Evolutionary conservation across 495 filamentous ascomycete species (phyloP), one percentile per base, ranked within the genome.

Genomic region (Parmelia sp.): DNA sequence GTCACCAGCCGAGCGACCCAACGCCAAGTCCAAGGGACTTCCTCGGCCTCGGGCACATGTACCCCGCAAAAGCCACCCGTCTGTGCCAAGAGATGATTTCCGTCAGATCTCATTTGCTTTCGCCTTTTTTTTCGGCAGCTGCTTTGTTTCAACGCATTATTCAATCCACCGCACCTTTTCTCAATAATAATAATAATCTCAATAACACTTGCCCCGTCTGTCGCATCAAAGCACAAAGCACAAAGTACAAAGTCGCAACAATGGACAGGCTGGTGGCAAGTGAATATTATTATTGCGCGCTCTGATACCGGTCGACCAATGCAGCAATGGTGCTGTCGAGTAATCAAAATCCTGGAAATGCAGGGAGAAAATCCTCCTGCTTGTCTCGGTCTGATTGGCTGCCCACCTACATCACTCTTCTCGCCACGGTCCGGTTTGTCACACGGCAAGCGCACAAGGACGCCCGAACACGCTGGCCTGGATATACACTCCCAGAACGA

Each of bases 61-160:
- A 64, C 62, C 62, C 62, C 62, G 62, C 62, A 64, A 59, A 64
- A 64, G 56, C 62, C 56, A 51, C 42, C 40, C 14, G 39, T 10
- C 12, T 51, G 23, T n/a, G 40, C 62, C 55, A 47, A 58, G 53
- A 15, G 0, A 4, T 27, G 55, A 37, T 23, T 29, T 11, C 9
- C 9, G 4, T 15, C 55, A 51, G 56, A 64, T 59, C 56, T 23
- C 55, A 33, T 40, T 56, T 27, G 29, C n/a, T n/a, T n/a, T 4
- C 21, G 21, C 9, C 35, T 1, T 21, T 63, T 42, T 10, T 15
- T 19, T 51, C 17, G 10, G n/a, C 19, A 44, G 42, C 17, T 44
- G 42, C 42, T 44, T 4, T 21, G 4, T 25, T 25, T 1, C 12
- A 31, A n/a, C n/a, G n/a, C n/a, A n/a, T n/a, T n/a, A n/a, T n/a